Base-by-base conservation (phyloP, 768 basidiomycete species). In the Macrolepiota albuminosa region DNA sequence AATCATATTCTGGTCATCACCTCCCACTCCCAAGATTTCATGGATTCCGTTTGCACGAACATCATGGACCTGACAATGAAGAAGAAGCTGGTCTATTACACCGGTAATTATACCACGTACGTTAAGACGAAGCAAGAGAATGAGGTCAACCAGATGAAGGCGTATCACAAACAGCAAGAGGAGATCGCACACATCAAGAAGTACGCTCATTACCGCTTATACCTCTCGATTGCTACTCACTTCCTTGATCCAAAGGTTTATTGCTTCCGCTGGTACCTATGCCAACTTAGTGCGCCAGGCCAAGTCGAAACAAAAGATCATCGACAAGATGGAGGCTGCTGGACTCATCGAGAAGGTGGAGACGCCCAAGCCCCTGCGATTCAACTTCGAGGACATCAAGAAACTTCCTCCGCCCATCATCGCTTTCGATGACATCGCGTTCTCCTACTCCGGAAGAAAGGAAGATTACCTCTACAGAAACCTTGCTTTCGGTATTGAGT, bases 241-340 rank as follows among this genome's bases (percentile, higher is more conserved):
- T 24, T 21, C 18, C 16, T 31, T 46, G 24, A 42, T 46, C 26
- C 21, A 50, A 24, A 88, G 94, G 70, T 98, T 98, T 84, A 98
- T 98, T 66, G 93, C 97, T 7, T 95, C 93, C n/a, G 96, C 96
- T 39, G 96, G 96, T 84, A 99, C 96, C 39, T 99, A 98, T 71
- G 97, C 96, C 66, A 99, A 99, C 75, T 85, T 99, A 65, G 96
- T 99, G 68, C 93, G 89, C 69, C 96, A 99, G 75, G 96, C 96
- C 66, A 98, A 99, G 78, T 98, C 95, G 54, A 99, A 99, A 74
- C 96, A 99, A 75, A 99, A 99, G 84, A 98, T 99, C 64, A 96
- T 99, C 75, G 96, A 99, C 82, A 99, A 99, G 85, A 99, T 99
- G 96, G 97, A 99, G 81, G 96, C 96, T 31, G 96, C 95, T 14